Conservation (phyloP, 2,329 filamentous ascomycete genomes). For the Penicillium sp. region DNA sequence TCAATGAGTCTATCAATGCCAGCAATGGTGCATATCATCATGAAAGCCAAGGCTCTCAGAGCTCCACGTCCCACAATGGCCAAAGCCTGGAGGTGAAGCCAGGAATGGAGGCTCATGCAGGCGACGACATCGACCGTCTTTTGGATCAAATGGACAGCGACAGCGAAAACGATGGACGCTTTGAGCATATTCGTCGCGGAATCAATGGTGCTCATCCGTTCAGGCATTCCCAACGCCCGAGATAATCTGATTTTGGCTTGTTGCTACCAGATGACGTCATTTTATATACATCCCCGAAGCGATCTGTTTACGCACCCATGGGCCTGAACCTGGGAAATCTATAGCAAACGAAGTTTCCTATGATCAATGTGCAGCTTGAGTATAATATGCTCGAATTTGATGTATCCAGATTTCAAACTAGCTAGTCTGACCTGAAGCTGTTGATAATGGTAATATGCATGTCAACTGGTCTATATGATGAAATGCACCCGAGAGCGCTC, state of each 20-base stretch:
- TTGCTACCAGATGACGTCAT: background rate
- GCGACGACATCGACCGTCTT: slow-evolving; percentile 44
- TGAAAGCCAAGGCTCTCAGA: slow-evolving; percentile 22
- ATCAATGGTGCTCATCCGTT: slow-evolving; percentile 8
- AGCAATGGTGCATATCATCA: slow-evolving; percentile 8
- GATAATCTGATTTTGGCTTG: slow-evolving; percentile 6
- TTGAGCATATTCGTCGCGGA: slow-evolving; percentile 16
- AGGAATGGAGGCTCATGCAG: slow-evolving; percentile 35
- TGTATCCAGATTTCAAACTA: background rate
- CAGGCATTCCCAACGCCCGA: slow-evolving; percentile 5
- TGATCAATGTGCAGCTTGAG: background rate
- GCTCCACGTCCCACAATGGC: slow-evolving; percentile 11
- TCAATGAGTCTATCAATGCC: slow-evolving; percentile 26
- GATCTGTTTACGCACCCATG: background rate
- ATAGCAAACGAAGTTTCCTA: background rate
- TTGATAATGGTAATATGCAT: slow-evolving; percentile 4
- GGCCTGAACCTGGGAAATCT: background rate
- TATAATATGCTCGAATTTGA: background rate
- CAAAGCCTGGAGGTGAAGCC: slow-evolving; percentile 9
- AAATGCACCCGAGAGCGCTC: background rate
- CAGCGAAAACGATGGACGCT: slow-evolving; percentile 35
- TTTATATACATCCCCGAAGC: background rate
- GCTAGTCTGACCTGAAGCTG: background rate
- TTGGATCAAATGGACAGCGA: slow-evolving; percentile 44
- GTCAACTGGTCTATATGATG: slow-evolving; percentile 1